Conservation (phyloP, 2,329 filamentous ascomycete species). For the Chaetomium sp. region DNA sequence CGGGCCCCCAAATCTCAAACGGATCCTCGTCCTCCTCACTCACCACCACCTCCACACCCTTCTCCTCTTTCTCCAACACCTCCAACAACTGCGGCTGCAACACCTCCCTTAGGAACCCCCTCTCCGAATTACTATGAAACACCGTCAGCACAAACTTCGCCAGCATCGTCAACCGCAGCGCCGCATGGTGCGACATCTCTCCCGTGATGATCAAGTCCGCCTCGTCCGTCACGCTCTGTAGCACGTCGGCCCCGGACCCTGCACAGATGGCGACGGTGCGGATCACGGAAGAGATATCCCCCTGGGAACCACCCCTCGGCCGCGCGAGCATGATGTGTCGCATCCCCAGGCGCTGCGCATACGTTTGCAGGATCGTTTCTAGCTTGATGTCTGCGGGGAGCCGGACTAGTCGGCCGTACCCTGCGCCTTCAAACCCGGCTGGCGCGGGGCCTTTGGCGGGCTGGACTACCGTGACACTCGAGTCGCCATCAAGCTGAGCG, state of each 20-base stretch:
- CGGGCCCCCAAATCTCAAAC: conserved; percentile 64
- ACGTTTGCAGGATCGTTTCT: conserved; percentile 39
- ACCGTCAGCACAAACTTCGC: conserved; percentile 77
- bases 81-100: conserved; percentile 60
- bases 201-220: conserved; percentile 86
- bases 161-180: conserved; percentile 75
- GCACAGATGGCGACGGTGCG: conserved; percentile 79
- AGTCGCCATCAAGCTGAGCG: too few relatives aligned
- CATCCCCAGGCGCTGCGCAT: conserved; percentile 64
- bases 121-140: conserved; percentile 91
- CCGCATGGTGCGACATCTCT: conserved; percentile 89
- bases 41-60: conserved; percentile 58
- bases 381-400: conserved; percentile 36
- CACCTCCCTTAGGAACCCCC: conserved; percentile 68
- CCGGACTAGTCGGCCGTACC: conserved; percentile 47
- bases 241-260: conserved; percentile 74
- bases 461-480: conserved; percentile 38
- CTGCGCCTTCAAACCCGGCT: conserved; percentile 39
- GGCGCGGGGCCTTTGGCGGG: conserved; percentile 38
- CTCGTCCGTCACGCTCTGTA: conserved; percentile 50
- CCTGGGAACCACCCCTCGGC: conserved; percentile 7
- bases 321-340: conserved; percentile 34
- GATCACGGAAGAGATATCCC: conserved; percentile 26
- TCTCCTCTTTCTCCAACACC: conserved; percentile 45
- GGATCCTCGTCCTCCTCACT: conserved; percentile 82